phyloP scores from a whole-genome alignment of 257 asterid genomes.

The Petunia axillaris region DNA sequence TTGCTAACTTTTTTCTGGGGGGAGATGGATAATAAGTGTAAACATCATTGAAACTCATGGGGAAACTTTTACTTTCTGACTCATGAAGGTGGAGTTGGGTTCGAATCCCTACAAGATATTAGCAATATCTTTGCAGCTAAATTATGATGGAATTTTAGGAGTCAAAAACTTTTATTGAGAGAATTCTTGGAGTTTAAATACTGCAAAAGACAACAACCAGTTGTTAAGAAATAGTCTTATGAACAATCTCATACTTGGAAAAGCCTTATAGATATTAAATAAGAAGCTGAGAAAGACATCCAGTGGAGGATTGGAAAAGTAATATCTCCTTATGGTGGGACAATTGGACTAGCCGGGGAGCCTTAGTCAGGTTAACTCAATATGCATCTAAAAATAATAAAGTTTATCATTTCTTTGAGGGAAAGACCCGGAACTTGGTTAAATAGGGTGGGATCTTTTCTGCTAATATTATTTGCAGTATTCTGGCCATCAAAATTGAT shows the following conservation, averaged over 20 bases:
- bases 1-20: not conserved
- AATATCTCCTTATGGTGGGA: not conserved
- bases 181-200: not conserved
- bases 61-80: not conserved
- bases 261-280: not conserved
- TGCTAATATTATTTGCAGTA: too few species aligned
- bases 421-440: not conserved
- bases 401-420: too few species aligned
- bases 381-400: too few species aligned
- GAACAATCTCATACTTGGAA: not conserved
- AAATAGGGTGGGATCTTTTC: not conserved
- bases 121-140: not conserved
- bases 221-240: too few species aligned
- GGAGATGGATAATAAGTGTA: not conserved
- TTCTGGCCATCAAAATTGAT: not conserved
- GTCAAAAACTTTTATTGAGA: not conserved
- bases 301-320: not conserved
- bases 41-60: not conserved
- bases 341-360: not conserved
- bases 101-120: not conserved
- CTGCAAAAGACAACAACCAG: not conserved
- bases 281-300: not conserved
- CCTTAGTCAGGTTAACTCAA: not conserved
- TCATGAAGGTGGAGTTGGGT: not conserved
- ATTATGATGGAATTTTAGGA: not conserved